Evolutionary conservation across 768 basidiomycete species (phyloP).

Genomic region (Russula griseocarnosa): DNA sequence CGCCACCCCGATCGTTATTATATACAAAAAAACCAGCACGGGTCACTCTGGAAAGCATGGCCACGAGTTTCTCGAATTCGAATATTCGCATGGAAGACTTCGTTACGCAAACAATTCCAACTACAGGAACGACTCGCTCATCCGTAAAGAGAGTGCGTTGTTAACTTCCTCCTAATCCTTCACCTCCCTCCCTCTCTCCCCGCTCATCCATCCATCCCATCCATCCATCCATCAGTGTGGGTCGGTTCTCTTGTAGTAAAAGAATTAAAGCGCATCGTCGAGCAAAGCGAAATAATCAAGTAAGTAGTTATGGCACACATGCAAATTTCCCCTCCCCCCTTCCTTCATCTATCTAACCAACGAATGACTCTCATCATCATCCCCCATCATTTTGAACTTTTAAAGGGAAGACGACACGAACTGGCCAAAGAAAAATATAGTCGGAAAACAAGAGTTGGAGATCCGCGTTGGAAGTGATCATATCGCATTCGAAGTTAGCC

Average conservation of each 20-base stretch:
- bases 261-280: slow-evolving; percentile 91
- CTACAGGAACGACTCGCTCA: slow-evolving; percentile 95
- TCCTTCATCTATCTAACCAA: too few species aligned
- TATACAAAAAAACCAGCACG: slow-evolving; percentile 57
- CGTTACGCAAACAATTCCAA: slow-evolving; percentile 99
- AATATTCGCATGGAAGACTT: slow-evolving; percentile 93
- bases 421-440: slow-evolving; percentile 99
- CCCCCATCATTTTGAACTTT: too few species aligned
- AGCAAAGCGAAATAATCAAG: slow-evolving; percentile 93
- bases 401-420: slow-evolving; percentile 93
- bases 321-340: neutral
- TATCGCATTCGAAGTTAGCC: slow-evolving; percentile 92
- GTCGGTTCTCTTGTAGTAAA: slow-evolving; percentile 87
- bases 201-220: neutral
- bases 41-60: slow-evolving; percentile 99
- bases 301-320: slow-evolving; percentile 38
- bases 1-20: too few species aligned
- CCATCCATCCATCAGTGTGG: slow-evolving; percentile 66
- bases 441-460: slow-evolving; percentile 97
- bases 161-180: slow-evolving; percentile 27
- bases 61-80: slow-evolving; percentile 97
- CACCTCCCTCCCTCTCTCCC: neutral
- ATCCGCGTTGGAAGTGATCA: slow-evolving; percentile 92
- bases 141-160: slow-evolving; percentile 98
- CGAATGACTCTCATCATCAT: neutral